phyloP scores from a whole-genome alignment of 768 basidiomycete genomes.

The Candolleomyces aberdarensis region DNA sequence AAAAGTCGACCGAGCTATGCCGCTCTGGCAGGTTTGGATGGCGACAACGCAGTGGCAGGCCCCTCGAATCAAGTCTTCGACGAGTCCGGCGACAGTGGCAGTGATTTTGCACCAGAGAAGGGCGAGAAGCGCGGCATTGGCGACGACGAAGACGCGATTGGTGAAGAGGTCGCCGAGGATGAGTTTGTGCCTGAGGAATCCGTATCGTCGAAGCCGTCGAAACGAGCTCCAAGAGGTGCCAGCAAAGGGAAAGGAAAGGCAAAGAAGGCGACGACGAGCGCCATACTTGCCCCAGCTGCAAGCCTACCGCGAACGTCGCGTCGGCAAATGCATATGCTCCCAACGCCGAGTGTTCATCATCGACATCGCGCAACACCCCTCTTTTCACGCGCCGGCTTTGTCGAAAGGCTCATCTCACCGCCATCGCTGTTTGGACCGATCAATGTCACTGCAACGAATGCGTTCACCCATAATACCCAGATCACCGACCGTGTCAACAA shows the following conservation, averaged over 20 bases:
- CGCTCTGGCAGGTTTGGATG: constrained; percentile 28
- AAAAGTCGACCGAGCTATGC: constrained; percentile 52
- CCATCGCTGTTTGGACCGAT: constrained; percentile 51
- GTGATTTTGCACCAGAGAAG: constrained; percentile 55
- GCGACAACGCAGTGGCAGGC: constrained; percentile 38
- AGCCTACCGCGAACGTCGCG: constrained; percentile 26
- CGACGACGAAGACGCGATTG: constrained; percentile 27
- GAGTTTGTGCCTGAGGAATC: constrained; percentile 12
- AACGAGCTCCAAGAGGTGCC: constrained; percentile 16
- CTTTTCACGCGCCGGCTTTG: constrained; percentile 44
- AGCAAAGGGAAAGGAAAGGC: constrained; percentile 27
- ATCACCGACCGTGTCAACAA: constrained; percentile 60
- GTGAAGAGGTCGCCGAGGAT: constrained; percentile 22
- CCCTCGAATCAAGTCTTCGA: constrained; percentile 33
- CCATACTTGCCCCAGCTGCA: constrained; percentile 9
- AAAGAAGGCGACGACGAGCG: constrained; percentile 15
- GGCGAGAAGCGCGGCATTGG: constrained; percentile 25
- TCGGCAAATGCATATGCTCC: constrained; percentile 56
- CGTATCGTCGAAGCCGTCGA: constrained; percentile 18
- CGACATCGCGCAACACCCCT: constrained; percentile 69
- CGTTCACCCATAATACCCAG: constrained; percentile 45
- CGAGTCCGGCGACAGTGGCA: constrained; percentile 41
- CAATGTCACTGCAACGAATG: constrained; percentile 46
- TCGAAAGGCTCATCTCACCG: constrained; percentile 54
- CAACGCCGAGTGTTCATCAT: constrained; percentile 67